Evolutionary conservation across 805 yeast species (phyloP).

Genomic region (Lipomyces sp.): DNA sequence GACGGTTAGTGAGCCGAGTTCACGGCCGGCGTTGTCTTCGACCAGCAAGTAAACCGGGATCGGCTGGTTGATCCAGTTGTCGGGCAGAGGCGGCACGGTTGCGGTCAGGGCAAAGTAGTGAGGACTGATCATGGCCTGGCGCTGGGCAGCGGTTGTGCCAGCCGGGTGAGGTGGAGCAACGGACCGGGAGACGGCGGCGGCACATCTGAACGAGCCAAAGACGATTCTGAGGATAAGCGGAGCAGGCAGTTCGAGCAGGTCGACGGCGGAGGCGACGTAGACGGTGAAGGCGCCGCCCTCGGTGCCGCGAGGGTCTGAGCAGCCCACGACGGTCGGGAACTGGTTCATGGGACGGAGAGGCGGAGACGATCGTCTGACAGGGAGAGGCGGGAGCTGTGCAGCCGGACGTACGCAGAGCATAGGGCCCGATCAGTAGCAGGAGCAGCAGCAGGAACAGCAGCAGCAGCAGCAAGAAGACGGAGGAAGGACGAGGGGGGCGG

Average conservation of each 20-base stretch:
- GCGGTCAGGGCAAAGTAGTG: slow-evolving; percentile 31
- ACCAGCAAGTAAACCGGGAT: slow-evolving; percentile 27
- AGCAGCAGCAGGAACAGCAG: not conserved
- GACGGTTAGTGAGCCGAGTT: slow-evolving; percentile 27
- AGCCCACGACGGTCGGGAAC: slow-evolving; percentile 31
- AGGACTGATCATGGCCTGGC: slow-evolving; percentile 4
- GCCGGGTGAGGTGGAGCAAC: slow-evolving; percentile 17
- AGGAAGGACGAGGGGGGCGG: not conserved
- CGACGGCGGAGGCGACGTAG: slow-evolving; percentile 24
- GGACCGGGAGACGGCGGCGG: slow-evolving; percentile 28
- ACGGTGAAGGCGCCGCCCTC: slow-evolving; percentile 31
- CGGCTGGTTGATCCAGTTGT: slow-evolving; percentile 26
- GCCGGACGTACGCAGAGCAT: slow-evolving; percentile 9
- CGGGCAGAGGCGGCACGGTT: slow-evolving; percentile 28
- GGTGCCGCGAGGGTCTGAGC: slow-evolving; percentile 33
- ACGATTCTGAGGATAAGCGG: slow-evolving; percentile 17
- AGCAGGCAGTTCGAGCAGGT: slow-evolving; percentile 21
- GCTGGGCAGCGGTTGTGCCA: not conserved
- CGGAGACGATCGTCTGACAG: not conserved
- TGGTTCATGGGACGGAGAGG: slow-evolving; percentile 8
- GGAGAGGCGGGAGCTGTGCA: slow-evolving; percentile 3
- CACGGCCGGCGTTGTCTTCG: slow-evolving; percentile 33
- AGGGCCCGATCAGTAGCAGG: not conserved
- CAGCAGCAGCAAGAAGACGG: not conserved
- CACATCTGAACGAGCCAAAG: slow-evolving; percentile 26